Percentiles rank a stretch among this genome's conserved stretches.
phyloP scores from a whole-genome alignment of 2,329 filamentous ascomycete genomes.

The Xylariaceae sp. region DNA sequence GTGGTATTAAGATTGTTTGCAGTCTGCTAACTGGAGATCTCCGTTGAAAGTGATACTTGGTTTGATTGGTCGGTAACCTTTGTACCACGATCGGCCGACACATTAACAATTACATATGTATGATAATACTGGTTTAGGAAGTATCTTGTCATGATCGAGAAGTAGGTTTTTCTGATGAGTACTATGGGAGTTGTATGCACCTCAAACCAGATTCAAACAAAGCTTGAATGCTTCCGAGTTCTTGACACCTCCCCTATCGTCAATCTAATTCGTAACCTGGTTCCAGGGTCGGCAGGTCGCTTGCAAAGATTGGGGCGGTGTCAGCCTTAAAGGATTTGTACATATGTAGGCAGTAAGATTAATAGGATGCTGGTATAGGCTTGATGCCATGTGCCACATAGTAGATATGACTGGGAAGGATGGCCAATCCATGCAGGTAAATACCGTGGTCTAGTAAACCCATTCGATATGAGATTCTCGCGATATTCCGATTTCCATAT shows the following conservation, averaged over 20 bases:
- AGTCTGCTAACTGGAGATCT: neutral
- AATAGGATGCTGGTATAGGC: neutral
- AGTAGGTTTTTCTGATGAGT: neutral
- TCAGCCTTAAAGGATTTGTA: neutral
- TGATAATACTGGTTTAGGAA: neutral
- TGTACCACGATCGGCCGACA: neutral
- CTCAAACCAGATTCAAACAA: conserved; percentile 18
- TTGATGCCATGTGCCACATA: conserved; percentile 22
- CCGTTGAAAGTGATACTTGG: neutral
- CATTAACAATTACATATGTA: neutral
- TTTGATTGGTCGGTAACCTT: neutral
- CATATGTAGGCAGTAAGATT: neutral
- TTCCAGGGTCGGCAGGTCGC: neutral
- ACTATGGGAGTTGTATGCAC: conserved; percentile 17
- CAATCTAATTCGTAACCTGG: neutral
- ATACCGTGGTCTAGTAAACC: conserved; percentile 14
- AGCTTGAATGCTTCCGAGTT: conserved; percentile 22
- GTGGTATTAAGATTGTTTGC: too few relatives aligned
- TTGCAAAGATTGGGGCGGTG: neutral
- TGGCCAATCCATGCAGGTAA: conserved; percentile 15
- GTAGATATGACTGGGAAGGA: conserved; percentile 23
- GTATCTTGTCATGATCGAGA: neutral
- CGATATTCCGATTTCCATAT: conserved; percentile 17
- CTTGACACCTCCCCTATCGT: neutral
- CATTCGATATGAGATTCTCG: conserved; percentile 14